Percentiles rank a stretch among this genome's conserved stretches.
These are phyloP conservation scores for Trichophyton rubrum DNA, from an alignment of 2,329 filamentous ascomycete species.

Conservation along the genomic window DNA sequence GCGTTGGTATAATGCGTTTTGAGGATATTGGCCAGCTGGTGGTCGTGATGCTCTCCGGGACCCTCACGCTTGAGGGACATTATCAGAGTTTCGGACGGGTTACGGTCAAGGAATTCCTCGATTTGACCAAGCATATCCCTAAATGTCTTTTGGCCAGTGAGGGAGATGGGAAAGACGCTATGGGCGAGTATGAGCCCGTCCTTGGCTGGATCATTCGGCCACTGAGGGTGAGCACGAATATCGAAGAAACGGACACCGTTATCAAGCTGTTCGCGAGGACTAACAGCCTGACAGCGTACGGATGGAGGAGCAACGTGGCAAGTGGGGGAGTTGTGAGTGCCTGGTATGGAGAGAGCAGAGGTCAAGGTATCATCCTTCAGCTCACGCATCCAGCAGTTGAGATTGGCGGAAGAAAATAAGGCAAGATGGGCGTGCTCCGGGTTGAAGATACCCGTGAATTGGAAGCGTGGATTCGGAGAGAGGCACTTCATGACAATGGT, in stretches of 20 bases:
- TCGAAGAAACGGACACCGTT: constrained; percentile 94
- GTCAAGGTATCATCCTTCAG: constrained; percentile 61
- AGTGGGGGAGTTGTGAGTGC: constrained; percentile 90
- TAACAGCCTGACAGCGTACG: constrained; percentile 80
- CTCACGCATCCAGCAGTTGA: constrained; percentile 68
- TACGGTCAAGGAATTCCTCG: constrained; percentile 60
- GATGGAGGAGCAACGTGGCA: constrained; percentile 75
- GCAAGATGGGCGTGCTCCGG: constrained; percentile 41
- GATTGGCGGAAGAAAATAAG: constrained; percentile 58
- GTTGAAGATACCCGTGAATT: constrained; percentile 56
- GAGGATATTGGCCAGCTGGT: constrained; percentile 63
- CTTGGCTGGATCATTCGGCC: constrained; percentile 44
- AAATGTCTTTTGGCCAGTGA: constrained; percentile 72
- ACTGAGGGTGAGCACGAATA: constrained; percentile 61
- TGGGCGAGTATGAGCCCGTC: constrained; percentile 74
- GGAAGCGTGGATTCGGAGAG: constrained; percentile 38
- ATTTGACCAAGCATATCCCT: constrained; percentile 57
- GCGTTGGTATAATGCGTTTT: constrained; percentile 45
- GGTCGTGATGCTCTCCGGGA: constrained; percentile 64
- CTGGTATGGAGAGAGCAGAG: constrained; percentile 75
- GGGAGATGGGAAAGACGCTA: constrained; percentile 72
- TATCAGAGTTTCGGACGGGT: constrained; percentile 72
- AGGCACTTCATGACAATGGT: constrained; percentile 51
- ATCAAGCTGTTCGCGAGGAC: constrained; percentile 62
- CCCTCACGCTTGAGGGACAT: constrained; percentile 88